phyloP scores from a whole-genome alignment of 768 basidiomycete genomes.

The Psilocybe cyanescens region DNA sequence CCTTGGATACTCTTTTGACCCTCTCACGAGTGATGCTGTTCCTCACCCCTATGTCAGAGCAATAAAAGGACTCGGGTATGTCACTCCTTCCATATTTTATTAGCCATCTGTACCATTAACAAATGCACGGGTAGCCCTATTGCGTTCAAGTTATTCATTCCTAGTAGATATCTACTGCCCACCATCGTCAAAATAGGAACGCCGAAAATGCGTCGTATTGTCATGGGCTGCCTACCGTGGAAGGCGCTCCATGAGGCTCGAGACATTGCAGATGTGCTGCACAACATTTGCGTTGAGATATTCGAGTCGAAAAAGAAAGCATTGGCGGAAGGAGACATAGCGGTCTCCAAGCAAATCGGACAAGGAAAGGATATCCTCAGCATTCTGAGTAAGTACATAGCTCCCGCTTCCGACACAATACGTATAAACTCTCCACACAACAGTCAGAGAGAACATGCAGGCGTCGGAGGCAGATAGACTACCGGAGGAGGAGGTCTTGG shows the following conservation, averaged over 20 bases:
- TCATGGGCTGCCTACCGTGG: slow-evolving; percentile 38
- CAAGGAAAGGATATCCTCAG: slow-evolving; percentile 50
- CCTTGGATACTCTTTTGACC: slow-evolving; percentile 44
- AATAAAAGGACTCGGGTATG: slow-evolving; percentile 34
- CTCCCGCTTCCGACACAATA: neutral
- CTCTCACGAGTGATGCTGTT: slow-evolving; percentile 31
- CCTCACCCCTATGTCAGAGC: slow-evolving; percentile 34
- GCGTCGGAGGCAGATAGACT: neutral
- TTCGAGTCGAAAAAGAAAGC: slow-evolving; percentile 39
- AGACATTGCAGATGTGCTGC: slow-evolving; percentile 38
- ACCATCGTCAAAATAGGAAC: slow-evolving; percentile 27
- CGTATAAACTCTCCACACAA: neutral
- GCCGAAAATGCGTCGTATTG: slow-evolving; percentile 31
- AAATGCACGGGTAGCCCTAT: neutral
- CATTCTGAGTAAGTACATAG: slow-evolving; percentile 39
- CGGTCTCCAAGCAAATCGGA: slow-evolving; percentile 32
- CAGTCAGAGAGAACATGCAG: neutral
- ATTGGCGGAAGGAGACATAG: slow-evolving; percentile 35
- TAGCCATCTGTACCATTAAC: neutral
- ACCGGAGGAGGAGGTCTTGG: neutral
- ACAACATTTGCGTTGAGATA: slow-evolving; percentile 38
- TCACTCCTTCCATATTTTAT: neutral
- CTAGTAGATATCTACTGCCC: slow-evolving; percentile 16
- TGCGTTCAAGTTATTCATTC: slow-evolving; percentile 6
- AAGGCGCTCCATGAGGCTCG: slow-evolving; percentile 31